Evolutionary conservation across 331 rosid genomes (phyloP), one percentile per base, ranked within the genome.

Genomic region (Rhamnella rubrinervis): DNA sequence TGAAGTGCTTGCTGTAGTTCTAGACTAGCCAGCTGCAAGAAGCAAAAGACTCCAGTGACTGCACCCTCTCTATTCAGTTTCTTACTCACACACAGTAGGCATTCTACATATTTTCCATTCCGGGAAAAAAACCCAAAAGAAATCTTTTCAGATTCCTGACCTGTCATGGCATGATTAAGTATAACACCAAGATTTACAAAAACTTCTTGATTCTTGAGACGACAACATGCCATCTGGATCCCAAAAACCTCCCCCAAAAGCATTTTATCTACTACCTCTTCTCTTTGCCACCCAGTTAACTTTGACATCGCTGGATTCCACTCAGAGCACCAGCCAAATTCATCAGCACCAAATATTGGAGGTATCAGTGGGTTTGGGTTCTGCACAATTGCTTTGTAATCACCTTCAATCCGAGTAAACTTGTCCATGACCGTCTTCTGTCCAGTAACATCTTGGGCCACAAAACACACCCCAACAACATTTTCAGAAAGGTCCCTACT

Each of bases 301-400:
- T 84, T 87, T 3, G 81, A 78, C 97, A 93, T 93, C 26, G 98
- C 97, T 49, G 86, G 83, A 73, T 93, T 93, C 97, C 97, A 93
- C 80, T 93, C 98, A 49, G 89, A 88, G 73, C 98, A 93, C 98
- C 98, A 93, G 72, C 98, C 97, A 74, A 93, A 93, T 85, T 88
- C 95, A 77, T 93, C 97, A 28, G 88, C 47, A 51, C 97, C 98
- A 65, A 93, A 93, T 66, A 93, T 93, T 61, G 97, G 97, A 20
- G 98, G 98, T 60, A 93, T 93, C 77, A 93, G 67, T 12, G 97
- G 97, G 67, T 74, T 93, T 4, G 88, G 97, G 73, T 90, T 93
- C 74, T 87, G 97, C 55, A 93, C 96, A 78, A 93, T 93, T 23
- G 98, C 97, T 77, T 85, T 90, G 89, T 93, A 93, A 85, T 93